Evolutionary conservation across 176 grass and related monocot species (phyloP).

Genomic region (Carex cristatella): DNA sequence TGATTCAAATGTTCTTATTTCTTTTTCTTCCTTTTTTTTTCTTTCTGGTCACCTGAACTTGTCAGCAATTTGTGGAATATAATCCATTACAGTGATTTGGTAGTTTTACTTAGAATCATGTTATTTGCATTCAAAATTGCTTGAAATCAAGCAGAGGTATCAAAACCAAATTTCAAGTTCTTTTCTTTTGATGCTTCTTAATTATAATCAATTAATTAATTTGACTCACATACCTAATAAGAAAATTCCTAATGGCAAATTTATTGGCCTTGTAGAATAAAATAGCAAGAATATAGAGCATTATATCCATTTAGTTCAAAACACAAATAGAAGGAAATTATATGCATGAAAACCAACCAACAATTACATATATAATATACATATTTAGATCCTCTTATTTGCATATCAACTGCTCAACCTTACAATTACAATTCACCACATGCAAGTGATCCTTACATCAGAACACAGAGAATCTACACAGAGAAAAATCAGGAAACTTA

Average conservation of each 20-base stretch:
- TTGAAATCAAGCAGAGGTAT: neutral
- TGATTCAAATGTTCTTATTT: constrained; percentile 18
- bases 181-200: neutral
- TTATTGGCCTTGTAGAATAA: neutral
- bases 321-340: neutral
- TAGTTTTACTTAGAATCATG: neutral
- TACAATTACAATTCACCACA: neutral
- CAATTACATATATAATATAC: neutral
- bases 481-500: neutral
- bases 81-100: neutral
- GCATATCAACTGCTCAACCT: neutral
- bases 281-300: neutral
- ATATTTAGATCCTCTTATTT: neutral
- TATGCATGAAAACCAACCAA: neutral
- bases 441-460: neutral
- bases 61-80: neutral
- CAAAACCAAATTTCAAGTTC: neutral
- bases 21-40: neutral
- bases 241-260: neutral
- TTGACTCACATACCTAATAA: neutral
- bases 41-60: neutral
- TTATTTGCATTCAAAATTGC: neutral
- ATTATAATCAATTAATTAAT: neutral
- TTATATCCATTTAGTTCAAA: neutral
- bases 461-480: neutral